Base-by-base conservation (phyloP, 371 early-diverging fungal species). In the Rhizopus delemar region DNA sequence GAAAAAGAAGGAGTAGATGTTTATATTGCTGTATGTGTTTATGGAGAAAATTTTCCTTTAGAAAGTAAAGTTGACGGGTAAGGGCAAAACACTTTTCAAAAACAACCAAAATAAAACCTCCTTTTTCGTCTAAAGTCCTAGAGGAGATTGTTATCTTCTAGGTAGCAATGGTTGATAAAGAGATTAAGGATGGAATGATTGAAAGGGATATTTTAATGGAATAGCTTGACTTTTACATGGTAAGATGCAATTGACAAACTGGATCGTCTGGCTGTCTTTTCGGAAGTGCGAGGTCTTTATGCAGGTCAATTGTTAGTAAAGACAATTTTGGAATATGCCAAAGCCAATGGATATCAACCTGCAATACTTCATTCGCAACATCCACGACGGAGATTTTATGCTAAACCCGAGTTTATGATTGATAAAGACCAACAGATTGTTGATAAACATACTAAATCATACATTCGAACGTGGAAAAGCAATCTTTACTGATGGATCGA, bases 371-470 rank as follows among this genome's bases (percentile, higher is more conserved):
- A 78, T 45, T 66, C 77, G 13, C 78, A 78, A 50, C 41, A 63
- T 12, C 77, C 73, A 49, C 69, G 73, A 29, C 73, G 70, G 15
- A 63, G 51, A 0, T 81, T 81, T 57, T 81, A 81, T 52, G 66
- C 63, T n/a, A 74, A 73, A 51, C 34, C 71, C 4, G 81, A 78
- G 0, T 81, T 78, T 57, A 59, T 55, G 0, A 59, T 73, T 6
- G 75, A 70, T 43, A 32, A 68, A 16, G 69, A 66, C 6, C 69
- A 75, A 11, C 63, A 63, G 3, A 62, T 70, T 1, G 77, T 78
- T 58, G 35, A 65, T 5, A 76, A 75, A 28, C 77, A 75, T 52
- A 77, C 77, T 2, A 76, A 76, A 8, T 72, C 76, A 50, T 78
- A 81, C 59, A 51, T 76, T 41, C 61, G 72, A 8, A 72, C 78